Base-by-base conservation (phyloP, 2,329 filamentous ascomycete species). In the Malbranchea cinnamomea region DNA sequence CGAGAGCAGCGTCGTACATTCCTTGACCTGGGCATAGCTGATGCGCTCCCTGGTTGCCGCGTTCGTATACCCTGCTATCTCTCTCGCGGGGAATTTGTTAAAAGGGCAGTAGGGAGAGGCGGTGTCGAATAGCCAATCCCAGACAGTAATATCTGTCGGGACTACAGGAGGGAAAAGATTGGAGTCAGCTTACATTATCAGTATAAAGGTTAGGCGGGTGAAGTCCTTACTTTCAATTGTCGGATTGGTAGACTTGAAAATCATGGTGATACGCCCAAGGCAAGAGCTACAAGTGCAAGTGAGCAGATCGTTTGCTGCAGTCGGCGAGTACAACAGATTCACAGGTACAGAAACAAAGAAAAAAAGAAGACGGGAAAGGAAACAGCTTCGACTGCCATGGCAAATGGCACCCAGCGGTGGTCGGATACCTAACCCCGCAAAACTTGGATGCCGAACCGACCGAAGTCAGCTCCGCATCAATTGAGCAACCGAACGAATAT, bases 121-220 rank as follows among this genome's bases (percentile, higher is more conserved):
- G 12, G 34, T 20, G 40, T 71, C 63, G 46, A 75, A 73, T 8
- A 74, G 57, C 65, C 67, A 76, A 41, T 68, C 60, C 70, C 70
- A 76, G 23, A 70, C 61, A 5, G 68, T 63, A 15, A 70, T 44
- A 35, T 67, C 50, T 21, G 56, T 57, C 7, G 69, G 68, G 4
- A 71, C 67, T 70, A 11, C 2, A 16, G 15, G n/a, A 26, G 17
- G 20, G 14, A n/a, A n/a, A n/a, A n/a, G n/a, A n/a, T n/a, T n/a
- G n/a, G n/a, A n/a, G n/a, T n/a, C n/a, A n/a, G n/a, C n/a, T 4
- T 13, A 9, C 7, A 14, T 32, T 4, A 13, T 29, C 10, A 18
- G 15, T 20, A 29, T 13, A 26, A 30, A 7, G 23, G 18, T 19
- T 18, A 8, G 4, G 4, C 11, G n/a, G 14, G 19, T 6, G 15